Conservation (phyloP, 225 moss, liverwort and hornwort genomes). For the Polytrichum formosum region DNA sequence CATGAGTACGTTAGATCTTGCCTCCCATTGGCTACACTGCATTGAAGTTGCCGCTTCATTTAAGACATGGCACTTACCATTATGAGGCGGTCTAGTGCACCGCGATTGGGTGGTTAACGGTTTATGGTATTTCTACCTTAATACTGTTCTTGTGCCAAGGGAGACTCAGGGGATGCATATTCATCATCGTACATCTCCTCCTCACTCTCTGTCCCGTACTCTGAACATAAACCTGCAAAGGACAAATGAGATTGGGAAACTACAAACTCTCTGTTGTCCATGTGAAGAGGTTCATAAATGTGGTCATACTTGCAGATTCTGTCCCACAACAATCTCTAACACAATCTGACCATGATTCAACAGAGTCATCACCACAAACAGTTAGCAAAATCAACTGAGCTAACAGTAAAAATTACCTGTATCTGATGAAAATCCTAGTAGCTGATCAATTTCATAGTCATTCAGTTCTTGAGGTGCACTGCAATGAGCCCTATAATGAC, state of each 20-base stretch:
- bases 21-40: too few relatives aligned
- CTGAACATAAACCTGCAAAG: slow-evolving; percentile 20
- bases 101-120: too few relatives aligned
- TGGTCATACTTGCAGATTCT: too few relatives aligned
- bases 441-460: slow-evolving; percentile 70
- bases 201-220: slow-evolving; percentile 33
- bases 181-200: slow-evolving; percentile 25
- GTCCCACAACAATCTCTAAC: neutral
- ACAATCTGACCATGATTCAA: slow-evolving; percentile 1
- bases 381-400: neutral
- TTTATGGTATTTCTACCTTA: too few relatives aligned
- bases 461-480: slow-evolving; percentile 78
- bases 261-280: too few relatives aligned
- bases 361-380: too few relatives aligned
- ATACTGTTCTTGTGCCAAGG: slow-evolving; percentile 15
- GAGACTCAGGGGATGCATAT: slow-evolving; percentile 15
- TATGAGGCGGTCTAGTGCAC: too few relatives aligned
- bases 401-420: slow-evolving; percentile 48
- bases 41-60: too few relatives aligned
- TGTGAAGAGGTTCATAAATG: too few relatives aligned
- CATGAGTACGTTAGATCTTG: too few relatives aligned
- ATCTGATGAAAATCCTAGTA: slow-evolving; percentile 64
- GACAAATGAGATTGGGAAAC: neutral
- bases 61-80: too few relatives aligned
- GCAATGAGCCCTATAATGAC: slow-evolving; percentile 67